Conservation (phyloP, 2,329 filamentous ascomycete genomes). For the Penicillium paneum region DNA sequence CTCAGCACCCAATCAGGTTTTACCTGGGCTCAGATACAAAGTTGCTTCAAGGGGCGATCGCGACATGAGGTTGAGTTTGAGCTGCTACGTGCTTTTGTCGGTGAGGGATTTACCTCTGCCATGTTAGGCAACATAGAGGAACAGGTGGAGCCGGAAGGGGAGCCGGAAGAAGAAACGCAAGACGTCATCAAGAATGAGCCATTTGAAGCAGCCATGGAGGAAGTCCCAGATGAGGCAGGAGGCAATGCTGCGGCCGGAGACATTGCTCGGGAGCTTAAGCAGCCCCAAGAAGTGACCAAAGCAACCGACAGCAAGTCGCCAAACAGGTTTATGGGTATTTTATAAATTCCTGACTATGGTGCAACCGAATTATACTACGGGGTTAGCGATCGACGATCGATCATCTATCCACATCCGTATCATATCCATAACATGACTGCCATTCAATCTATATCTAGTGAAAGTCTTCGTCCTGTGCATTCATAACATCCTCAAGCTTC, state of each 20-base stretch:
- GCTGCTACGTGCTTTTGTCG: constrained; percentile 29
- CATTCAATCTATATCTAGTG: constrained; percentile 18
- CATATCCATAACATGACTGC: neutral
- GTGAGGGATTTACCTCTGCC: neutral
- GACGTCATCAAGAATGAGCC: neutral
- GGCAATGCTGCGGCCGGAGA: neutral
- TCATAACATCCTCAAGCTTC: constrained; percentile 46
- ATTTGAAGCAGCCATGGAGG: neutral
- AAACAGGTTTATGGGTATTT: neutral
- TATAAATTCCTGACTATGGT: neutral
- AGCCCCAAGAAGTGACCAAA: neutral
- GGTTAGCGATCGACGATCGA: neutral
- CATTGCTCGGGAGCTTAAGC: neutral
- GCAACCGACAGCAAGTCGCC: neutral
- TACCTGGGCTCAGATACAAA: constrained; percentile 31
- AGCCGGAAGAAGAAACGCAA: neutral
- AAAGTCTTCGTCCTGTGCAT: constrained; percentile 35
- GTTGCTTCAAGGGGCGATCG: constrained; percentile 29
- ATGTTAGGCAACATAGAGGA: neutral
- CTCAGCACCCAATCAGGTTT: constrained; percentile 29
- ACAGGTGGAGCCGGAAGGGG: neutral
- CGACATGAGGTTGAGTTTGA: constrained; percentile 35
- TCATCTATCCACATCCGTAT: neutral
- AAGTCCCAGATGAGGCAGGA: neutral
- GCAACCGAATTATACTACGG: neutral